phyloP scores from a whole-genome alignment of 2,329 filamentous ascomycete genomes.

The Xylariomycetidae sp. region DNA sequence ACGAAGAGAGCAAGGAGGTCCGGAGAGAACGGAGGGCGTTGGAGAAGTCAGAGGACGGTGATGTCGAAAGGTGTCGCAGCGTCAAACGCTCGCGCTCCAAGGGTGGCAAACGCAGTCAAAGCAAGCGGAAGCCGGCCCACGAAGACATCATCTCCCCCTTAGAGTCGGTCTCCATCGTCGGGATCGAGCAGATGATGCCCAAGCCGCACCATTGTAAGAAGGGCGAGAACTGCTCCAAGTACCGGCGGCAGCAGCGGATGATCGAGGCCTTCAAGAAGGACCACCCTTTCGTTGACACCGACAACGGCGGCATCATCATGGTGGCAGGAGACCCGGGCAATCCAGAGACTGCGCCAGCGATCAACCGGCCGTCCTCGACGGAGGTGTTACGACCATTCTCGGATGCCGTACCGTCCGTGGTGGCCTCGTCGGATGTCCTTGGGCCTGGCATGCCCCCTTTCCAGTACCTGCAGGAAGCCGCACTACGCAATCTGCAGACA shows the following conservation, averaged over 20 bases:
- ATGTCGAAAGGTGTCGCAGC: constrained; percentile 19
- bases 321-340: constrained; percentile 76
- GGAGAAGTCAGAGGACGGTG: constrained; percentile 22
- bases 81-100: constrained; percentile 32
- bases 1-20: constrained; percentile 46
- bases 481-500: constrained; percentile 61
- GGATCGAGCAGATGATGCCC: constrained; percentile 82
- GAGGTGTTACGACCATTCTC: constrained; percentile 60
- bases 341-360: constrained; percentile 54
- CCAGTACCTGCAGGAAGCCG: constrained; percentile 66
- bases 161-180: constrained; percentile 85
- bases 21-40: constrained; percentile 38
- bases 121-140: constrained; percentile 33
- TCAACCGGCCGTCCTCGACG: constrained; percentile 48
- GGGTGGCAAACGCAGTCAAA: constrained; percentile 23
- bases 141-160: constrained; percentile 69
- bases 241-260: constrained; percentile 71
- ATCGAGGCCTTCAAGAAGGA: constrained; percentile 70
- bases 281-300: constrained; percentile 60
- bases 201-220: constrained; percentile 81
- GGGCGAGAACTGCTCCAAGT: constrained; percentile 80
- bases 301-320: constrained; percentile 62
- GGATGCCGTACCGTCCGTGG: constrained; percentile 71
- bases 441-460: constrained; percentile 62
- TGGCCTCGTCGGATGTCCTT: constrained; percentile 86